phyloP scores from a whole-genome alignment of 2,329 filamentous ascomycete species.

The Cyclaneusma minus region DNA sequence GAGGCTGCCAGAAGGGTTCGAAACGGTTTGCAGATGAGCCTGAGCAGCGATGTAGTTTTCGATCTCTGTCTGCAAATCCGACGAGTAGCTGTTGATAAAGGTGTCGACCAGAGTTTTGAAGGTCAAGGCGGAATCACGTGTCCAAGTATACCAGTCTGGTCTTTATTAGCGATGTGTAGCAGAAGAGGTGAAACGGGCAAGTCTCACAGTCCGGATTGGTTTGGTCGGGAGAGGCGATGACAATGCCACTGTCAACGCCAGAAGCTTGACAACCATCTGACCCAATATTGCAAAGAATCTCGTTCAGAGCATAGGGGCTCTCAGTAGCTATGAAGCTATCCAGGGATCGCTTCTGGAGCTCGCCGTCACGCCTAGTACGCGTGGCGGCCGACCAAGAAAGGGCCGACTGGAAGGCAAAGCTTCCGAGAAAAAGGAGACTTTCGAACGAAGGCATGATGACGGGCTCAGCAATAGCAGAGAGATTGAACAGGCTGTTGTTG shows the following conservation, averaged over 20 bases:
- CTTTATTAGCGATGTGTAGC: conserved; percentile 2
- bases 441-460: conserved; percentile 36
- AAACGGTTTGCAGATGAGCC: conserved; percentile 36
- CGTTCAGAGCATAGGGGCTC: conserved; percentile 31
- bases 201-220: conserved; percentile 38
- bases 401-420: conserved; percentile 33
- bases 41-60: conserved; percentile 55
- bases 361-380: conserved; percentile 18
- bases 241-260: conserved; percentile 32
- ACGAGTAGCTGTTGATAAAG: conserved; percentile 37
- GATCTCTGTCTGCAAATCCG: conserved; percentile 32
- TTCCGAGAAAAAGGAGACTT: conserved; percentile 33
- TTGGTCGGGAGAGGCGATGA: conserved; percentile 41
- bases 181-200: conserved; percentile 3
- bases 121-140: conserved; percentile 54
- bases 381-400: conserved; percentile 27
- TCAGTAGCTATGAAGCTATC: conserved; percentile 37
- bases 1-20: conserved; percentile 35
- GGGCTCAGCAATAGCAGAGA: conserved; percentile 14
- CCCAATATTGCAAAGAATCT: conserved; percentile 45
- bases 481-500: conserved; percentile 8
- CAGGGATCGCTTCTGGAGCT: conserved; percentile 30
- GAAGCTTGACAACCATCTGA: conserved; percentile 31
- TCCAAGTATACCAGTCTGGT: conserved; percentile 70
- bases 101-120: conserved; percentile 55